phyloP scores from a whole-genome alignment of 176 grass and related monocot species.

The Phyllostachys edulis region DNA sequence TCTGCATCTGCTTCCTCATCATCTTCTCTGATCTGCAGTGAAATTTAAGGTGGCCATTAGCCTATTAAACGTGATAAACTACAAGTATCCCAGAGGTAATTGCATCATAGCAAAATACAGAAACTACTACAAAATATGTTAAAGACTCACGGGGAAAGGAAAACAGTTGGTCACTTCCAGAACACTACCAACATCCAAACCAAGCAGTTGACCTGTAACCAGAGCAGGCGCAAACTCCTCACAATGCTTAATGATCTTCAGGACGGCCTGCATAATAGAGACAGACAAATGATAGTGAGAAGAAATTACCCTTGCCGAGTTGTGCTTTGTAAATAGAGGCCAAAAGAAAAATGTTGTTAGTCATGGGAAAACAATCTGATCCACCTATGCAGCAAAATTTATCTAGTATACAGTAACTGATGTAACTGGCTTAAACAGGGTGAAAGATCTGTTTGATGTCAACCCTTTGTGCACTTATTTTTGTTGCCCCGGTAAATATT shows the following conservation, averaged over 20 bases:
- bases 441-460: background rate
- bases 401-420: background rate
- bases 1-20: slow-evolving; percentile 95
- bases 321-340: background rate
- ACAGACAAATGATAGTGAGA: slow-evolving; percentile 13
- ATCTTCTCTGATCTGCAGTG: slow-evolving; percentile 78
- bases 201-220: slow-evolving; percentile 96
- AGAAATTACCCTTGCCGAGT: background rate
- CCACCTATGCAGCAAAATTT: background rate
- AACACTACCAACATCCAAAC: slow-evolving; percentile 96
- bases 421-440: background rate
- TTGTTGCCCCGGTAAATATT: background rate
- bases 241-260: slow-evolving; percentile 98
- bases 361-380: background rate
- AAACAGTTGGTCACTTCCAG: slow-evolving; percentile 99
- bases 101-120: background rate
- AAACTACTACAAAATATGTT: background rate
- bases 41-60: slow-evolving; percentile 4
- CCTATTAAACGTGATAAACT: background rate
- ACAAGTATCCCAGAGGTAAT: slow-evolving; percentile 18
- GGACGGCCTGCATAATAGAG: slow-evolving; percentile 51
- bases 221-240: slow-evolving; percentile 94
- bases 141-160: slow-evolving; percentile 81
- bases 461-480: background rate
- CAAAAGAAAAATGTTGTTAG: background rate